Evolutionary conservation across 768 basidiomycete genomes (phyloP).

Genomic region (Pluteus cervinus): DNA sequence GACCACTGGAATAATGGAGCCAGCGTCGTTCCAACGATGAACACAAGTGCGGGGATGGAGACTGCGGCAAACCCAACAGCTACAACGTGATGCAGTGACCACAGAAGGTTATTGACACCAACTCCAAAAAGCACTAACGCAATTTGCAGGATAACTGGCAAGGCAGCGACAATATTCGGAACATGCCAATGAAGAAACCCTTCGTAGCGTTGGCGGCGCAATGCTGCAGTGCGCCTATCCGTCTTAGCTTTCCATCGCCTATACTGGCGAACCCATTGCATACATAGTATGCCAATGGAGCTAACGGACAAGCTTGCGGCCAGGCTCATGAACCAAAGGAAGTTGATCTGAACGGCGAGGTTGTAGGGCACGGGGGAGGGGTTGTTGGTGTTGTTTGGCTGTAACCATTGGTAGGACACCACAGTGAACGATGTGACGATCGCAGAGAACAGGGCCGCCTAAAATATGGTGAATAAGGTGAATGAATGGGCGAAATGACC

Average conservation of each 20-base stretch:
- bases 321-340: slow-evolving; percentile 15
- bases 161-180: slow-evolving; percentile 17
- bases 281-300: slow-evolving; percentile 14
- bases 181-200: slow-evolving; percentile 23
- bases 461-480: too few relatives aligned
- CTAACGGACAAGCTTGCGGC: slow-evolving; percentile 13
- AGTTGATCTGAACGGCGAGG: slow-evolving; percentile 10
- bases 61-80: too few relatives aligned
- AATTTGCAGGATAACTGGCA: slow-evolving; percentile 23
- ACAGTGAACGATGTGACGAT: too few relatives aligned
- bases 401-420: too few relatives aligned
- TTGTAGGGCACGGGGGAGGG: neutral
- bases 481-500: too few relatives aligned
- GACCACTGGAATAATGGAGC: too few relatives aligned
- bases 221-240: slow-evolving; percentile 11
- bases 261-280: slow-evolving; percentile 19
- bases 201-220: slow-evolving; percentile 22
- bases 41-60: too few relatives aligned
- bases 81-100: too few relatives aligned
- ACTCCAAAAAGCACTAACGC: slow-evolving; percentile 23
- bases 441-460: too few relatives aligned
- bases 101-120: slow-evolving; percentile 21
- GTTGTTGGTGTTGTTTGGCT: too few relatives aligned
- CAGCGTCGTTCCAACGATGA: too few relatives aligned
- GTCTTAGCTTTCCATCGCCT: too few relatives aligned